phyloP scores from a whole-genome alignment of 352 stramenopile species.

The Phytopythium mirpurense region DNA sequence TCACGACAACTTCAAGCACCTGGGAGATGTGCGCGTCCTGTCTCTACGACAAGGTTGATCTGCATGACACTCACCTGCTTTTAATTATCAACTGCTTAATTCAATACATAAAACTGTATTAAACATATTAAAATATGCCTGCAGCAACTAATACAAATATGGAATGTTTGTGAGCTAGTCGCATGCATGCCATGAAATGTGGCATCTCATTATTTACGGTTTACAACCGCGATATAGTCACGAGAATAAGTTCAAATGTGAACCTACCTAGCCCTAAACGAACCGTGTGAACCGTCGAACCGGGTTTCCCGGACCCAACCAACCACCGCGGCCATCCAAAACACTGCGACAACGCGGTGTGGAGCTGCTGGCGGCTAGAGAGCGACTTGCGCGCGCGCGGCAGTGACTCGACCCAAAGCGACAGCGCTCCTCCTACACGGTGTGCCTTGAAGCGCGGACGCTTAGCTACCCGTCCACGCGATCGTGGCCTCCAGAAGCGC shows the following conservation, averaged over 20 bases:
- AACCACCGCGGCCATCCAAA: slow-evolving; percentile 3
- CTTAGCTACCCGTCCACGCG: neutral
- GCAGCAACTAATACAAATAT: neutral
- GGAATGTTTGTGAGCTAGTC: no score
- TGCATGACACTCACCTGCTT: no score
- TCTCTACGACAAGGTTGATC: no score
- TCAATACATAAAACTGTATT: neutral
- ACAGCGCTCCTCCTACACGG: neutral
- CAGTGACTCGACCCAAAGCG: neutral
- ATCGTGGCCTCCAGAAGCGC: neutral
- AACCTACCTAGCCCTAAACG: neutral
- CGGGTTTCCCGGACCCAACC: neutral
- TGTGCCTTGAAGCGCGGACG: neutral
- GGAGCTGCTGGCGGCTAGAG: neutral
- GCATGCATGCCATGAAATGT: no score
- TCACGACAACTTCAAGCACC: slow-evolving; percentile 5
- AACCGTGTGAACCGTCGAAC: neutral
- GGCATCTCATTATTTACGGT: slow-evolving; percentile 1
- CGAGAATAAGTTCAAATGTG: neutral
- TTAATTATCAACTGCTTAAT: no score
- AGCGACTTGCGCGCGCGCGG: neutral
- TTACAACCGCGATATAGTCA: no score
- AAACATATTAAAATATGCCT: neutral
- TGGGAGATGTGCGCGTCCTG: neutral
- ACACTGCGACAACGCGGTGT: neutral